Evolutionary conservation across 768 basidiomycete genomes (phyloP), one percentile per base, ranked within the genome.

Genomic region (Suillus clintonianus): DNA sequence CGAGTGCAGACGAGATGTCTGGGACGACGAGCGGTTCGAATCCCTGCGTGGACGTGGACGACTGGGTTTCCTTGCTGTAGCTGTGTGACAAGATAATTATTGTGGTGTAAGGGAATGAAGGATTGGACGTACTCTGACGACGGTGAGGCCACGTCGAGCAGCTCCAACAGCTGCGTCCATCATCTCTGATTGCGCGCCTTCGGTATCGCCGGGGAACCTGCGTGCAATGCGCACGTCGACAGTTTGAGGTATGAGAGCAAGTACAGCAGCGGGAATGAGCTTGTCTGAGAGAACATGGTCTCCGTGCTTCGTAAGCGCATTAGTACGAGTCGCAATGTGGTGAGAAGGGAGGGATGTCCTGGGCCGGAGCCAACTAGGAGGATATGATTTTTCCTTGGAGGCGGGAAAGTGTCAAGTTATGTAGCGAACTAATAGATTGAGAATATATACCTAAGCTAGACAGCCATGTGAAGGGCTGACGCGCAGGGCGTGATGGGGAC

Each of bases 21-120:
- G 97, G 97, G 19, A 99, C 82, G 68, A 98, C 85, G 64, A 92
- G 78, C 5, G 90, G 86, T 67, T 94, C 90, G 74, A 90, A 92
- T 2, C 95, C 96, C 96, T 0, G 91, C 91, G 27, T 97, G 88
- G 4, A 94, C 97, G 72, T 97, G 99, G 0, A 99, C 87, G 17
- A 91, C 89, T 13, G 97, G 97, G 73, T 99, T 97, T 14, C 97
- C 97, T 82, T 99, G 97, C 79, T 99, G 99, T n/a, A 99, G 82
- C 92, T 94, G 57, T 24, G 50, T 30, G 50, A 41, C 11, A 6
- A 43, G 47, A 59, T 14, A 59, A 39, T 37, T 59, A 3, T 42
- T 45, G 5, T 2, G 13, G 22, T 42, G 41, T 9, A 13, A 24
- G 2, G 9, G 60, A 39, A 24, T 53, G 15, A 22, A 43, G 13